Conservation (phyloP, 805 yeast species). For the Lachancea lanzarotensis region DNA sequence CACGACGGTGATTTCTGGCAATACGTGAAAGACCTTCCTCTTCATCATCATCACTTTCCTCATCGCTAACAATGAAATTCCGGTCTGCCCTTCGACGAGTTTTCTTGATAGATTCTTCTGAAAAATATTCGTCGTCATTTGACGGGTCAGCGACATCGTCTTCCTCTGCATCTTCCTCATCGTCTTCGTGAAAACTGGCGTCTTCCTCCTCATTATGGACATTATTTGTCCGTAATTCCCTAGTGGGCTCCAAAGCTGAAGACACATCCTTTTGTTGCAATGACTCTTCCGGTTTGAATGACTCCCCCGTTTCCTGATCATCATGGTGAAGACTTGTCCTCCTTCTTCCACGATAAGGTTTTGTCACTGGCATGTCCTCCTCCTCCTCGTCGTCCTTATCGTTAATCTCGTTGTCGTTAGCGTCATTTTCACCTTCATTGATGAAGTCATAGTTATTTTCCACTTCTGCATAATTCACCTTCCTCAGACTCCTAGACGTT, state of each 20-base stretch:
- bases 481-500: slow-evolving; percentile 30
- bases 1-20: background rate
- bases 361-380: background rate
- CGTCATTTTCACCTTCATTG: slow-evolving; percentile 16
- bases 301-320: background rate
- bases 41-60: slow-evolving; percentile 6
- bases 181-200: slow-evolving; percentile 33
- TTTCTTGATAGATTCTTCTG: slow-evolving; percentile 10
- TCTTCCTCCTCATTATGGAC: slow-evolving; percentile 20
- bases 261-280: no score
- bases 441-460: slow-evolving; percentile 18
- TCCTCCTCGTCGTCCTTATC: slow-evolving; percentile 1
- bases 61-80: slow-evolving; percentile 24
- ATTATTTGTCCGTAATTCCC: background rate
- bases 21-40: background rate
- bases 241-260: no score
- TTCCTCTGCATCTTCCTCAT: slow-evolving; percentile 25
- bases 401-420: slow-evolving; percentile 9
- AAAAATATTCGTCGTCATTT: slow-evolving; percentile 18
- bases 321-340: background rate
- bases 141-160: slow-evolving; percentile 32
- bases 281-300: background rate
- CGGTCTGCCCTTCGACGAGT: slow-evolving; percentile 14
- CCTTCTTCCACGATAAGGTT: slow-evolving; percentile 11
- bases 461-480: slow-evolving; percentile 33